Evolutionary conservation across 2,329 filamentous ascomycete species (phyloP), one percentile per base, ranked within the genome.

Genomic region (Purpureocillium takamizusanense): DNA sequence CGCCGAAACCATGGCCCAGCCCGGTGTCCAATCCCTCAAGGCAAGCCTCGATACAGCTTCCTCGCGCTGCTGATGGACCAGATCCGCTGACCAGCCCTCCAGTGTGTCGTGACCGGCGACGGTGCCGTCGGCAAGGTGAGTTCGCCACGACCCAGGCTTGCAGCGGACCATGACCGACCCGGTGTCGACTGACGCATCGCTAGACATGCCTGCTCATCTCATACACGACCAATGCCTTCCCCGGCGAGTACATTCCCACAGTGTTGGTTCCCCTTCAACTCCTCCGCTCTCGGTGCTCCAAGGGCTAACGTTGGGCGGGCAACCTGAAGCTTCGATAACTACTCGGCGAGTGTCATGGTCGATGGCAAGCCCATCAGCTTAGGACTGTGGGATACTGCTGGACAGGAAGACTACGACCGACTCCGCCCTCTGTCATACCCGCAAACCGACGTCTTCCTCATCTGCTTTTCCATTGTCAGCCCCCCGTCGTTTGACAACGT

Each of bases 231-330:
- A 98, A 97, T 71, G 92, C 92, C 49, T 98, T 98, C 64, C 92
- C 92, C n/a, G 92, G 92, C 65, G 92, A 98, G 74, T 98, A 98
- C 67, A 97, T 98, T 54, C 92, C 92, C 51, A 98, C 92, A 54
- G 92, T 98, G 85, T 92, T 69, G 65, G 83, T 73, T n/a, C 30
- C 39, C 45, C 31, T 6, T 14, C 28, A 12, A 12, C n/a, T 13
- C 29, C 38, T 33, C 27, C 21, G 37, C 8, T 31, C 28, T 38
- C 27, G 33, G n/a, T n/a, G n/a, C n/a, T n/a, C n/a, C n/a, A n/a
- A n/a, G n/a, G n/a, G 30, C 35, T 40, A 30, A 42, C 42, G 15
- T 32, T 31, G 4, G 14, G 31, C 31, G 15, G 38, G 40, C 16
- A 42, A 32, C 21, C 49, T 34, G 41, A 51, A 95, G 88, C 47